Evolutionary conservation across 2,329 filamentous ascomycete genomes (phyloP).

Genomic region (Pseudodiploospora longispora): DNA sequence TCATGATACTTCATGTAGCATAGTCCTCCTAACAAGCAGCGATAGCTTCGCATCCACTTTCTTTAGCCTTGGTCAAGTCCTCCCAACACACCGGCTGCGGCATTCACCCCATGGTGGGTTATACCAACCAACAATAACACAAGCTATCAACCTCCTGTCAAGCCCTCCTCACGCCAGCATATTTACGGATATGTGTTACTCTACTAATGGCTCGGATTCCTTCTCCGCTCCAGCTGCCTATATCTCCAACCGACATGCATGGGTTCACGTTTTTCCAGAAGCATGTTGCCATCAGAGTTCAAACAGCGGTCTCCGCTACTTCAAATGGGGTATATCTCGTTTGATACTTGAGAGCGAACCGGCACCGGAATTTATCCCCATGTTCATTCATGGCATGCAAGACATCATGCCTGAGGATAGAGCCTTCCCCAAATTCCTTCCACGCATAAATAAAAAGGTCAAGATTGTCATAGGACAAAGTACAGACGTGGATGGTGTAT

Average conservation of each 20-base stretch:
- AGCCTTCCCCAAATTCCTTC: constrained; percentile 70
- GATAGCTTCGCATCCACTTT: constrained; percentile 62
- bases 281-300: constrained; percentile 87
- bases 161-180: constrained; percentile 40
- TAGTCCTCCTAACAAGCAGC: not conserved
- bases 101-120: constrained; percentile 76
- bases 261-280: constrained; percentile 96
- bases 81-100: constrained; percentile 76
- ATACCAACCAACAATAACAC: constrained; percentile 80
- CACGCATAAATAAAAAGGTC: constrained; percentile 63
- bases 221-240: constrained; percentile 68
- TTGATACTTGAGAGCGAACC: constrained; percentile 85
- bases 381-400: constrained; percentile 90
- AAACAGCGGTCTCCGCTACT: constrained; percentile 77
- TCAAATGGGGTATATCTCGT: constrained; percentile 94
- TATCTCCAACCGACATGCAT: constrained; percentile 60
- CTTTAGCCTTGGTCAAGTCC: constrained; percentile 81
- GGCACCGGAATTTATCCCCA: constrained; percentile 80
- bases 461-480: constrained; percentile 71
- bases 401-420: constrained; percentile 81
- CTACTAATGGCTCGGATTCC: constrained; percentile 56
- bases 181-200: constrained; percentile 42
- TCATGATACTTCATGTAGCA: not conserved
- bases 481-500: constrained; percentile 63
- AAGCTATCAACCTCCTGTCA: constrained; percentile 79